Evolutionary conservation across 129 eudicot species (phyloP).

Genomic region (Rutidosis leptorrhynchoides): DNA sequence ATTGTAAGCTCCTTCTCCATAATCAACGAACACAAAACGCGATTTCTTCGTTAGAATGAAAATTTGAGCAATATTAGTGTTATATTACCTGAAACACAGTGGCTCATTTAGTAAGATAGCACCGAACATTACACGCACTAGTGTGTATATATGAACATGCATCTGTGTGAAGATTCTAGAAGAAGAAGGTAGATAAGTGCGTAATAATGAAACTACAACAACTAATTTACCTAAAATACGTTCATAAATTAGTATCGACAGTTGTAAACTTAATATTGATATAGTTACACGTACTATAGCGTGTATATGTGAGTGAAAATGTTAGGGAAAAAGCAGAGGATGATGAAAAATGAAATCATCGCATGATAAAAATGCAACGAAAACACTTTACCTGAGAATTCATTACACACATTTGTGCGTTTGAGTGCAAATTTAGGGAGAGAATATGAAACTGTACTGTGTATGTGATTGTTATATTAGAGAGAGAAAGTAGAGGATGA

Average conservation of each 20-base stretch:
- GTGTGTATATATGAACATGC: neutral
- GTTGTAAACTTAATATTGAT: neutral
- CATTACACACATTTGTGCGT: conserved; percentile 9
- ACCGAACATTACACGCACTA: neutral
- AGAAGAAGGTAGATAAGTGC: conserved; percentile 5
- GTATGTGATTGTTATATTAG: neutral
- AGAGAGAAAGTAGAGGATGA: conserved; percentile 16
- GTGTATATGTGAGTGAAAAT: neutral
- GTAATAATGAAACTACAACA: conserved; percentile 20
- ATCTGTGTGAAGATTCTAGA: neutral
- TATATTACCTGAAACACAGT: conserved; percentile 6
- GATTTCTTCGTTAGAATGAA: neutral
- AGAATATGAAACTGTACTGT: neutral
- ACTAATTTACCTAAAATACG: neutral
- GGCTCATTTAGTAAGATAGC: neutral
- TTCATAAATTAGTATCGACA: neutral
- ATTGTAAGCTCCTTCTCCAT: conserved; percentile 14
- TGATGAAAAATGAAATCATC: neutral
- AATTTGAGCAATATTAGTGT: neutral
- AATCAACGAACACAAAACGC: neutral
- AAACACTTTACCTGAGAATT: neutral
- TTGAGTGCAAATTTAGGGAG: neutral
- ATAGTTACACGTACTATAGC: neutral
- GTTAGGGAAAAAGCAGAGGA: neutral
- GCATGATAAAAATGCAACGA: neutral